Percentiles rank a stretch among this genome's conserved stretches.
phyloP scores from a whole-genome alignment of 805 yeast species.

The Kodamaea jinghongensis region DNA sequence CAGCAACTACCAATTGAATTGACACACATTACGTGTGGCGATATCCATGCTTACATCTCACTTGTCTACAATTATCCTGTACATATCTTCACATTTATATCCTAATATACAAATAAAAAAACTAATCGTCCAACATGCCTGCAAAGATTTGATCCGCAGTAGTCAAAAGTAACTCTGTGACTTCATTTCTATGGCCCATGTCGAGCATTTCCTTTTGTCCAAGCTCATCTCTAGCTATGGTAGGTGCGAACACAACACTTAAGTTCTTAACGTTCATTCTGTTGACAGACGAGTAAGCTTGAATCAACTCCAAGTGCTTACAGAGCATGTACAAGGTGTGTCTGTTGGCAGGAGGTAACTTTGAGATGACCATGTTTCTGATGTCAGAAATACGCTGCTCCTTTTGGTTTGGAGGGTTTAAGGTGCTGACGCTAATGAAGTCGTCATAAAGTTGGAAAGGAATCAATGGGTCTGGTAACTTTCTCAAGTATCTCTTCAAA shows the following conservation, averaged over 20 bases:
- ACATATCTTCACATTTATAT: too few species aligned
- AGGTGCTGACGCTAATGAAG: slow-evolving; percentile 53
- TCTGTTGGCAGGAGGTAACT: slow-evolving; percentile 68
- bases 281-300: slow-evolving; percentile 51
- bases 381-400: slow-evolving; percentile 43
- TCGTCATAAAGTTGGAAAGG: slow-evolving; percentile 66
- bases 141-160: slow-evolving; percentile 42
- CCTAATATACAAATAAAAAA: too few species aligned
- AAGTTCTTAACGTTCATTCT: slow-evolving; percentile 82
- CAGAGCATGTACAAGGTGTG: slow-evolving; percentile 54
- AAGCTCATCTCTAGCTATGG: slow-evolving; percentile 72
- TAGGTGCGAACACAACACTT: slow-evolving; percentile 93
- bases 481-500: slow-evolving; percentile 80
- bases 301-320: slow-evolving; percentile 63
- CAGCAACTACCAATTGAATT: too few species aligned
- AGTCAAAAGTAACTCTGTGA: slow-evolving; percentile 67
- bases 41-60: too few species aligned
- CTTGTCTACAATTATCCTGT: too few species aligned
- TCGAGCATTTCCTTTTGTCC: slow-evolving; percentile 84
- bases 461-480: slow-evolving; percentile 81
- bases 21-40: too few species aligned
- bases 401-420: slow-evolving; percentile 19
- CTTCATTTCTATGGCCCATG: slow-evolving; percentile 75
- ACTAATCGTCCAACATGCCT: slow-evolving; percentile 3
- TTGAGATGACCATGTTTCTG: slow-evolving; percentile 37